Evolutionary conservation across 306 rosid genomes (phyloP).

Genomic region (Begonia fuchsioides): DNA sequence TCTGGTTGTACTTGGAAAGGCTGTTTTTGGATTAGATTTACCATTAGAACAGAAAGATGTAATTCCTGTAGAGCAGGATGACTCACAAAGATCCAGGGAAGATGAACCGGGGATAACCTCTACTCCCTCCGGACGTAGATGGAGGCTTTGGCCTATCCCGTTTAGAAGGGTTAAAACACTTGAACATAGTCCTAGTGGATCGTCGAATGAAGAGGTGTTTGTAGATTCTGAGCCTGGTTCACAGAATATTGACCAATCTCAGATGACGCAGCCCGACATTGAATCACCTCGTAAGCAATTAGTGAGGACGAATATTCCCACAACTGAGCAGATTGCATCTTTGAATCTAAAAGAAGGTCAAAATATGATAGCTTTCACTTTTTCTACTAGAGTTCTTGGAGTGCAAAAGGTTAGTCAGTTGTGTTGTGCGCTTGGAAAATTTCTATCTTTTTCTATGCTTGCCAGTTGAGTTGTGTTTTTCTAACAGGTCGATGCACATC

Average conservation of each 20-base stretch:
- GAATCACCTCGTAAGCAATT: constrained; percentile 55
- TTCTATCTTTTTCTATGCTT: constrained; percentile 13
- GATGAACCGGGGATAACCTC: constrained; percentile 24
- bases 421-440: constrained; percentile 4
- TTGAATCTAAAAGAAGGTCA: constrained; percentile 93
- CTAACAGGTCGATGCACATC: constrained; percentile 91
- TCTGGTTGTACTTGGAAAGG: constrained; percentile 62
- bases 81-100: constrained; percentile 26
- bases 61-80: constrained; percentile 59
- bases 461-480: constrained; percentile 4
- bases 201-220: constrained; percentile 69
- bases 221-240: constrained; percentile 70
- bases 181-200: constrained; percentile 47
- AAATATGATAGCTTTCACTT: constrained; percentile 77
- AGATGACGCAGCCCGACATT: constrained; percentile 12
- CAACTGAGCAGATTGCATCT: constrained; percentile 90
- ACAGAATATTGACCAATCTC: constrained; percentile 28
- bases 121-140: constrained; percentile 51
- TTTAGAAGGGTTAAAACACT: constrained; percentile 81
- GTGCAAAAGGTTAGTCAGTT: constrained; percentile 69
- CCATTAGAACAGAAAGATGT: constrained; percentile 51
- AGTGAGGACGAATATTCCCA: constrained; percentile 84
- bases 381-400: constrained; percentile 87
- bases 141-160: constrained; percentile 93
- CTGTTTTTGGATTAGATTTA: constrained; percentile 57